Evolutionary conservation across 1,284 basidiomycete species (phyloP).

Genomic region (Termitomyces sp.): DNA sequence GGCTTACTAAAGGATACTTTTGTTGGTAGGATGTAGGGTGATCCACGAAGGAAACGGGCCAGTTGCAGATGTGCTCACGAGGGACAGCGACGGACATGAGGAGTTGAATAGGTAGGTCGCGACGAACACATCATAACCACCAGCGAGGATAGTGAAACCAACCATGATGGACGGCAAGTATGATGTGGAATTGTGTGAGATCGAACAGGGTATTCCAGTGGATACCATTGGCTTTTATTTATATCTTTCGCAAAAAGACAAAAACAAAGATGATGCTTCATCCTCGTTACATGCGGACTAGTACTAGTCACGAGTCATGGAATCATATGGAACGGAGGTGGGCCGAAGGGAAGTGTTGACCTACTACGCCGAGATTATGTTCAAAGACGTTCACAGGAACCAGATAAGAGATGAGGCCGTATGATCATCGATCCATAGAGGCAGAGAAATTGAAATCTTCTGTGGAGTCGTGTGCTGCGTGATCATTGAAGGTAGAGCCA

Average conservation of each 20-base stretch:
- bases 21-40: constrained; percentile 44
- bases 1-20: constrained; percentile 54
- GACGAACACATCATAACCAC: constrained; percentile 55
- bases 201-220: not conserved
- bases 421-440: not conserved
- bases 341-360: not conserved
- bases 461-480: not conserved
- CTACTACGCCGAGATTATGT: not conserved
- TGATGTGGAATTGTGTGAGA: not conserved
- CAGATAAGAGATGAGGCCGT: not conserved
- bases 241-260: not conserved
- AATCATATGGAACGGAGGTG: not conserved
- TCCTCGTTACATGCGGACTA: not conserved
- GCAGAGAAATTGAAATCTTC: not conserved
- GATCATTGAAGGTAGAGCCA: not conserved
- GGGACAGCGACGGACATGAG: constrained; percentile 37
- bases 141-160: constrained; percentile 55
- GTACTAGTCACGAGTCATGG: not conserved
- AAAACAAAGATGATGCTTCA: not conserved
- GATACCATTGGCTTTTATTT: not conserved
- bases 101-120: constrained; percentile 58
- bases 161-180: constrained; percentile 35
- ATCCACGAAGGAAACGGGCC: constrained; percentile 56
- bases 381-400: not conserved
- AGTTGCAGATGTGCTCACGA: constrained; percentile 43